Base-by-base conservation (phyloP, 1,139 yeast species). In the Yamadazyma friedrichii region DNA sequence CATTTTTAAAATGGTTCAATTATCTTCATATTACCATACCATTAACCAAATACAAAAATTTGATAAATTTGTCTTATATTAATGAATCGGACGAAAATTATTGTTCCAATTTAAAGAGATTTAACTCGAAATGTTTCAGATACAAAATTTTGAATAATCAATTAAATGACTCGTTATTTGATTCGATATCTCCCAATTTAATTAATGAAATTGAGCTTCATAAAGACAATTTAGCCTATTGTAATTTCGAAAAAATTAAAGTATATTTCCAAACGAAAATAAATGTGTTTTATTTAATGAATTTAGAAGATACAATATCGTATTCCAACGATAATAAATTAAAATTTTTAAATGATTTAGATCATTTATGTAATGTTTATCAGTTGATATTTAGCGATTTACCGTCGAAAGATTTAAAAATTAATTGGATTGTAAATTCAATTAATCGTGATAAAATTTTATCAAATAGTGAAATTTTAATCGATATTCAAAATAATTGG, bases 361-460 rank as follows among this genome's bases (percentile, higher is more conserved):
- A 51, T 15, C 46, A 47, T 15, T 38, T 54, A 22, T 33, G 34
- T 13, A 44, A 41, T 27, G 37, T 53, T 8, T 53, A 54, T 35
- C 22, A 31, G 9, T 36, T 53, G 15, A 35, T 53, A 5, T 54
- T 54, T 39, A 45, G 46, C 28, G 47, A 41, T n/a, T 11, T 17
- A 3, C 50, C 57, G 3, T 33, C 39, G 3, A 29, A 33, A 15
- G 52, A 51, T 4, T 35, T 52, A 31, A 52, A 47, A 38, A 39
- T 50, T 13, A 50, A 51, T 20, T 54, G 58, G 58, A 48, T 52
- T 5, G 33, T 52, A 24, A 50, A 49, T 39, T 48, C 55, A 3
- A 41, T 52, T 31, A 46, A 45, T 33, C 47, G 44, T 31, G 35
- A 35, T 22, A 27, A 31, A 9, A n/a, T 34, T 13, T 28, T n/a